Evolutionary conservation across 108 stramenopile genomes (phyloP), one percentile per base, ranked within the genome.

Genomic region (Cyclotella atomus): DNA sequence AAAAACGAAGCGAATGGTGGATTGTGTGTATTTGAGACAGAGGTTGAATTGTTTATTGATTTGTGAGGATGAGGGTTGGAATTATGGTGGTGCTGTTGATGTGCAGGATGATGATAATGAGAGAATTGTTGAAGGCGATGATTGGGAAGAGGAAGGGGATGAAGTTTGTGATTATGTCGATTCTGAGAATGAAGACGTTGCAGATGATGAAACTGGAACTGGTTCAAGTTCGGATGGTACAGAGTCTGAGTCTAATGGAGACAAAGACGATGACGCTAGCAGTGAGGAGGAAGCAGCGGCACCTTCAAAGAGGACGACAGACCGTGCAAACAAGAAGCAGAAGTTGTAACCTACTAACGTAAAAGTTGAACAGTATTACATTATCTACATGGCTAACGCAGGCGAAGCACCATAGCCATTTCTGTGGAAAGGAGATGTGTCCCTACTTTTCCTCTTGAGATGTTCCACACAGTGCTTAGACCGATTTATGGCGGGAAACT

Each of bases 1-100:
- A 30, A 66, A 82, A 6, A 81, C 27, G 15, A 66, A 41, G 27
- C 66, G 83, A 21, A 83, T 89, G 70, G 20, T 88, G 28, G 84
- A 88, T 69, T 91, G 91, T 73, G 82, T 92, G 12, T 95, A 95
- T 70, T 65, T 95, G 81, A 95, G 86, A 55, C 94, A 95, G 83
- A 77, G 94, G 50, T 68, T 95, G 77, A 90, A 89, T 71, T 89
- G 89, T 74, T 76, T 91, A n/a, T 63, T 95, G 60, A 67, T 92
- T 65, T 87, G 85, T 28, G 57, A 53, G n/a, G 89, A 89, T 61
- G 72, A 43, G 12, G 46, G 44, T 19, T 68, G 69, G 71, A 27
- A 38, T 2, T 67, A 34, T 7, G 23, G 34, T 0, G 74, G 35
- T 15, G 63, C 71, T 23, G 56, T 34, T 20, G 52, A 19, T 6